Evolutionary conservation across 306 rosid species (phyloP).

Genomic region (Sechiopsis laciniata): DNA sequence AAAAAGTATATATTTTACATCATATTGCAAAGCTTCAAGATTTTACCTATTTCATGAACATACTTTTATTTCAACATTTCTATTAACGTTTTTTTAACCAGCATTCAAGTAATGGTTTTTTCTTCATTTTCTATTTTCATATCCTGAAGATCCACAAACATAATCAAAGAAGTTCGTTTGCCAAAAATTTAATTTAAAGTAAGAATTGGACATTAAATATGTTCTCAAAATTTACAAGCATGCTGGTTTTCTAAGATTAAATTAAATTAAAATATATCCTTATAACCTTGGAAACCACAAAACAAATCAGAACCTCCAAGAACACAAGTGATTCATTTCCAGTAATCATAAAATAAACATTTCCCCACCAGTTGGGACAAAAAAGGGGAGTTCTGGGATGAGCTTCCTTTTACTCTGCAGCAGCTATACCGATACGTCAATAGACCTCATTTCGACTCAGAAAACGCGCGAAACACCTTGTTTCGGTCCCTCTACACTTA

Average conservation of each 20-base stretch:
- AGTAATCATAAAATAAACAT: neutral
- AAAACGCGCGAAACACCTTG: neutral
- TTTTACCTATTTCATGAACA: too few relatives aligned
- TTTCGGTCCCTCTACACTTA: neutral
- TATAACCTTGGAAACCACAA: neutral
- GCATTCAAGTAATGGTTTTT: neutral
- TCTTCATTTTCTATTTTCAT: neutral
- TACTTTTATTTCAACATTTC: too few relatives aligned
- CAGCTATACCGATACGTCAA: neutral
- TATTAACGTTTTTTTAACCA: too few relatives aligned
- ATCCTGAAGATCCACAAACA: neutral
- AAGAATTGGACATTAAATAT: neutral
- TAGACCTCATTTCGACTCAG: neutral
- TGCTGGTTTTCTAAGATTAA: neutral
- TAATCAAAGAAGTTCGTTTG: neutral
- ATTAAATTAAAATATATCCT: neutral
- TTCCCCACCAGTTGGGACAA: neutral
- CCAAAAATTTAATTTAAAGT: neutral
- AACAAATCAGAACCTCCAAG: neutral
- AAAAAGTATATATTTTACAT: too few relatives aligned
- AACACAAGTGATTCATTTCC: conserved; percentile 6
- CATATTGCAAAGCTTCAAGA: too few relatives aligned
- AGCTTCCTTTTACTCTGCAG: neutral
- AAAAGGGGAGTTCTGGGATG: neutral
- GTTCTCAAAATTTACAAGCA: neutral